Conservation (phyloP, 2,329 filamentous ascomycete species). For the Aspergillus glaucus region DNA sequence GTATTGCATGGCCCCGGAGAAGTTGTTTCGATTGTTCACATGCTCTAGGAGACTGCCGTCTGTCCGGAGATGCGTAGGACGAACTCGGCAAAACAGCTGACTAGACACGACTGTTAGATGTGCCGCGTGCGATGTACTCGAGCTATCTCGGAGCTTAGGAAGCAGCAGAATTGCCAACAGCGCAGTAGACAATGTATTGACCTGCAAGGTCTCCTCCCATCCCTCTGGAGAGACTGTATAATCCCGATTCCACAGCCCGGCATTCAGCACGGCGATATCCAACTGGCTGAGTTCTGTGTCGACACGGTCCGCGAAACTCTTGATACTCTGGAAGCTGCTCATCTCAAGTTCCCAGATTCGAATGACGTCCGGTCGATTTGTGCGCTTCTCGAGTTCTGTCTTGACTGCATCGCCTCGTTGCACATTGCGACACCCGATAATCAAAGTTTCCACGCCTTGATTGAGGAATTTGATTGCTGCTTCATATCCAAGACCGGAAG, state of each 20-base stretch:
- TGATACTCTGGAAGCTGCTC: conserved; percentile 40
- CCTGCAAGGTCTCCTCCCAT: conserved; percentile 50
- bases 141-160: conserved; percentile 38
- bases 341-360: conserved; percentile 44
- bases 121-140: conserved; percentile 23
- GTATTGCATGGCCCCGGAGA: conserved; percentile 32
- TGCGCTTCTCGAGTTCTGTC: conserved; percentile 29
- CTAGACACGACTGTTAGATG: conserved; percentile 44
- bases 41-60: conserved; percentile 27
- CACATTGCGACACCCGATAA: conserved; percentile 42
- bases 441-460: conserved; percentile 37
- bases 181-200: conserved; percentile 53
- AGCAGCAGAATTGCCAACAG: conserved; percentile 50
- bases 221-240: conserved; percentile 36
- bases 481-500: conserved; percentile 46
- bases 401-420: conserved; percentile 40
- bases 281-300: conserved; percentile 32
- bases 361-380: conserved; percentile 28
- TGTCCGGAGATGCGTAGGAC: conserved; percentile 24
- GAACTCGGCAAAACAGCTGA: conserved; percentile 31
- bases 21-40: conserved; percentile 26
- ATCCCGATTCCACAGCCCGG: conserved; percentile 36
- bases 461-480: conserved; percentile 44
- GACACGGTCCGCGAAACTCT: conserved; percentile 35
- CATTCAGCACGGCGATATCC: conserved; percentile 43